Percentiles rank a stretch among this genome's conserved stretches.
Evolutionary conservation across 148 eudicot genomes (phyloP).

Genomic region (Silene uniflora): DNA sequence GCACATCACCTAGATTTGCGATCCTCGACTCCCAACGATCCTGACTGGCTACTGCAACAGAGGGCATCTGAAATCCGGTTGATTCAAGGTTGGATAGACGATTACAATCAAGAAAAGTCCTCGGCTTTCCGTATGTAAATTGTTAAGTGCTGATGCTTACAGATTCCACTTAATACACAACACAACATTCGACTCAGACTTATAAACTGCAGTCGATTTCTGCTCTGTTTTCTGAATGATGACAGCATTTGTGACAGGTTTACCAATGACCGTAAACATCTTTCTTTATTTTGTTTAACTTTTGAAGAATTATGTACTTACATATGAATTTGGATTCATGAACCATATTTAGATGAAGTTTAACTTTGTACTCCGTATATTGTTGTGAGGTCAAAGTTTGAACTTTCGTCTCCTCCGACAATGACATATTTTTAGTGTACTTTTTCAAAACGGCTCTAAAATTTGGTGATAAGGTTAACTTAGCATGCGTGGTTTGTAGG

Average conservation of each 20-base stretch:
- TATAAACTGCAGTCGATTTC: not conserved
- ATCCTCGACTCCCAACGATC: conserved; percentile 62
- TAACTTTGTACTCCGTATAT: too few relatives aligned
- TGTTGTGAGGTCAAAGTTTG: too few relatives aligned
- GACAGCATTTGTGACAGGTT: not conserved
- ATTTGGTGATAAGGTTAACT: too few relatives aligned
- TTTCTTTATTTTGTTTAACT: not conserved
- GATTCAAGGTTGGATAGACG: conserved; percentile 66
- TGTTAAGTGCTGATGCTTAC: not conserved
- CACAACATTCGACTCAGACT: not conserved
- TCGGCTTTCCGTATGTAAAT: conserved; percentile 28
- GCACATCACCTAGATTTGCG: conserved; percentile 95
- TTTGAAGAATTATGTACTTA: not conserved
- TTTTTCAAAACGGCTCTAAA: too few relatives aligned
- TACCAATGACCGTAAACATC: not conserved
- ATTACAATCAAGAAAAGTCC: conserved; percentile 30
- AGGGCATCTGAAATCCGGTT: conserved; percentile 54
- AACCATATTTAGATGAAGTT: too few relatives aligned
- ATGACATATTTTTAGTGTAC: too few relatives aligned
- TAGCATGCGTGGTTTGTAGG: too few relatives aligned
- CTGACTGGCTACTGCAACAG: conserved; percentile 82
- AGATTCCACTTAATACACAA: not conserved
- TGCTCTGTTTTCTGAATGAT: not conserved
- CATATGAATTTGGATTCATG: not conserved
- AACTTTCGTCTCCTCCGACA: too few relatives aligned